Evolutionary conservation across 1,284 basidiomycete genomes (phyloP), one percentile per base, ranked within the genome.

Genomic region (Sphaerobolus stellatus): DNA sequence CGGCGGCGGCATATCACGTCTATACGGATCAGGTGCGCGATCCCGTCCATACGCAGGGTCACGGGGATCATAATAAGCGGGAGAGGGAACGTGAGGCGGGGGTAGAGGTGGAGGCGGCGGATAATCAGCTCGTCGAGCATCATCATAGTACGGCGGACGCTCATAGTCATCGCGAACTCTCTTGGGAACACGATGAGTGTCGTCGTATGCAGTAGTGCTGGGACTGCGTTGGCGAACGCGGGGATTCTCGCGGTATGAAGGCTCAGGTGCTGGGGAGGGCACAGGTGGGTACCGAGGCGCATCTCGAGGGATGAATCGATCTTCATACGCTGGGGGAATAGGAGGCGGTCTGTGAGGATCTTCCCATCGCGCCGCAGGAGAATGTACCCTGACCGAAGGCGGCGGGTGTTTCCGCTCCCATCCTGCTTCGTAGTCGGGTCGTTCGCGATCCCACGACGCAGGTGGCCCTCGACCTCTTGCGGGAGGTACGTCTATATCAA

Each of bases 221-320:
- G 70, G 68, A 53, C 74, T 76, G 27, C 75, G 62, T 22, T 54
- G 65, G 9, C 75, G 62, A 18, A 75, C 63, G 13, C 74, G 65
- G 2, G 61, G 48, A 40, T 71, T 71, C 4, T 59, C 46, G 14
- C 67, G 66, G 28, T 65, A 63, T 3, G 62, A 55, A 3, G 36
- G 36, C 7, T 3, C n/a, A 49, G 52, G 61, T 53, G 56, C 56
- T 27, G 55, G 61, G 16, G 63, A 63, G 57, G 25, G 52, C 54
- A 13, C 60, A 58, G 25, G 45, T 52, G 16, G 62, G 7, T 69
- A 53, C 18, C 69, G 72, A 33, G 70, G 64, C 18, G 75, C 73
- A 6, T 71, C 71, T 25, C 73, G 70, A 7, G 53, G 47, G 24
- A 49, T 31, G 22, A 54, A 54, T 25, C 53, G 53, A 14, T 54